Base-by-base conservation (phyloP, 1,284 basidiomycete genomes). In the Malassezia dermatis region DNA sequence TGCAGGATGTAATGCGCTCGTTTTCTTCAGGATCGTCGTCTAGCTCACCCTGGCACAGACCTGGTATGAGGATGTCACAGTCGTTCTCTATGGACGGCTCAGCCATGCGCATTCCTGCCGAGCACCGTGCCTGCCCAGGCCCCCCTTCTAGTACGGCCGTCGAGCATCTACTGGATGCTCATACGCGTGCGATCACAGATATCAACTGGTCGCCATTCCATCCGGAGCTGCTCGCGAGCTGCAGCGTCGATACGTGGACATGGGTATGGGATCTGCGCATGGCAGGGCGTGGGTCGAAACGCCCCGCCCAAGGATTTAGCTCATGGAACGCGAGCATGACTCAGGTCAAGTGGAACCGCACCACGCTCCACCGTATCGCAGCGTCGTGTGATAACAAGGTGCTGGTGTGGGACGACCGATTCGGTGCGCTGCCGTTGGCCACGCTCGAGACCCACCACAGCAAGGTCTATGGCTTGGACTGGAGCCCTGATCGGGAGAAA, bases 141-240 rank as follows among this genome's bases (percentile, higher is more conserved):
- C 27, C 27, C 2, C 21, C 15, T n/a, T 40, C 44, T 1, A 30
- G 39, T 6, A 34, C n/a, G 27, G 50, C 41, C 2, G 44, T 73
- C 40, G 68, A 71, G 48, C 60, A 68, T 44, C 58, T 73, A 0
- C 58, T 74, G 2, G 62, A 67, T 27, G 68, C 66, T 1, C 71
- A 74, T 34, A 66, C 63, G 1, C 57, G 71, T 19, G 71, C 69
- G 7, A 74, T 74, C 32, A 74, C 71, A 11, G 71, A 74, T 26
- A 71, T 74, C 63, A 74, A 74, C 45, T 74, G 71, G 70, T 66
- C 64, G 17, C 63, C 69, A 27, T 64, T 68, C 39, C 67, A 73
- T 50, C 71, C 70, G 15, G 68, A 69, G 46, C 50, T 74, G 13
- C 58, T 74, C 13, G 71, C 71, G 8, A 65, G 62, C 8, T 68